These are phyloP conservation scores for Cutaneotrichosporon mucoides DNA, from an alignment of 1,284 basidiomycete species.

Conservation along the genomic window DNA sequence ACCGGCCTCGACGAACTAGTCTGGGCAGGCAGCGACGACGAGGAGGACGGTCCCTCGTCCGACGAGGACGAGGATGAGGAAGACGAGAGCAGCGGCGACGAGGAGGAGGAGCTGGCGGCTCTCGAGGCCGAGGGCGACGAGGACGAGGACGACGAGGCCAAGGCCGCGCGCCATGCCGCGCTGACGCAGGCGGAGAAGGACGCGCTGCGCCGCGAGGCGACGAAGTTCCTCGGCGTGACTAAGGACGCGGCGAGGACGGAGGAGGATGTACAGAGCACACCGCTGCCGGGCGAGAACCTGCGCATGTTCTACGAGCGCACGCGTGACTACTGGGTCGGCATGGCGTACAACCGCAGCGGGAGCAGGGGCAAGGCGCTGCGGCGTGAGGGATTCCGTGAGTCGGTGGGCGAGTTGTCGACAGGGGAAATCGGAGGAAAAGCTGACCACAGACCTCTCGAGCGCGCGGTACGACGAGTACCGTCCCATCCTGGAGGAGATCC, in stretches of 20 bases:
- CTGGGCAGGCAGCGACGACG: constrained; percentile 58
- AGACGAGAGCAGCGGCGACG: constrained; percentile 30
- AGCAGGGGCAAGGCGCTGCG: constrained; percentile 75
- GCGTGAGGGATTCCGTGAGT: constrained; percentile 70
- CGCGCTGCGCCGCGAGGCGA: constrained; percentile 61
- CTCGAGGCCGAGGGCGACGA: constrained; percentile 26
- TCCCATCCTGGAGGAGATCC: constrained; percentile 73
- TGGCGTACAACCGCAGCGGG: constrained; percentile 58
- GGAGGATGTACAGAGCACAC: constrained; percentile 75
- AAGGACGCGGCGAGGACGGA: constrained; percentile 62
- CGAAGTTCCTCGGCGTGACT: constrained; percentile 67
- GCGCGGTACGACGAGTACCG: constrained; percentile 59
- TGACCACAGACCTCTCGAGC: constrained; percentile 14
- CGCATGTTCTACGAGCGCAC: constrained; percentile 80
- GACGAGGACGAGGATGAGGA: constrained; percentile 54
- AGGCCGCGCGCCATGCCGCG: constrained; percentile 23
- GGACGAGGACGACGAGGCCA: constrained; percentile 30
- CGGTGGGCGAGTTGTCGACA: constrained; percentile 30
- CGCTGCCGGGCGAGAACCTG: constrained; percentile 81
- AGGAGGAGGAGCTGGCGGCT: constrained; percentile 33
- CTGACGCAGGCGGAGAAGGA: constrained; percentile 35
- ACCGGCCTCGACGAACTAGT: constrained; percentile 62
- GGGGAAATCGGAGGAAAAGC: constrained; percentile 26
- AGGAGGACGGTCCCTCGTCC: constrained; percentile 51
- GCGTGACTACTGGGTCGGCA: constrained; percentile 73